Evolutionary conservation across 148 eudicot genomes (phyloP).

Genomic region (Camellia japonica): DNA sequence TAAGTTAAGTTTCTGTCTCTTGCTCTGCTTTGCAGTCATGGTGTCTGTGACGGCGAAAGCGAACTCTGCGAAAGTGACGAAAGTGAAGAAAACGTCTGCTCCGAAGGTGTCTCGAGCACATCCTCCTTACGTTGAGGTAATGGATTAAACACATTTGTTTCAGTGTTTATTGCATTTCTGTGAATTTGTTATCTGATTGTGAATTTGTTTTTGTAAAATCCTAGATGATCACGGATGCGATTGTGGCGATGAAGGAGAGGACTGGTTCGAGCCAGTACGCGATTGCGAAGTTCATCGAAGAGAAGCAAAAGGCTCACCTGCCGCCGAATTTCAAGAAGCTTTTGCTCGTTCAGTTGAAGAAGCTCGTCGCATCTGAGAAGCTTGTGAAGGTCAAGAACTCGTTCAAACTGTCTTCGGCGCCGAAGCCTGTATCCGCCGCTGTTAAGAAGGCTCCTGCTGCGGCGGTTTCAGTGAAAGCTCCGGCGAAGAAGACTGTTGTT

Average conservation of each 20-base stretch:
- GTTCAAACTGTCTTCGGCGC: slow-evolving; percentile 45
- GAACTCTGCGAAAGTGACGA: background rate
- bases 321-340: slow-evolving; percentile 61
- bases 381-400: slow-evolving; percentile 70
- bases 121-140: slow-evolving; percentile 31
- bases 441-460: slow-evolving; percentile 25
- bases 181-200: background rate
- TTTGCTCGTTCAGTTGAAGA: slow-evolving; percentile 57
- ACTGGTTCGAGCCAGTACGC: slow-evolving; percentile 79
- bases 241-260: slow-evolving; percentile 60
- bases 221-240: slow-evolving; percentile 75
- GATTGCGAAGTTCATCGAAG: slow-evolving; percentile 70
- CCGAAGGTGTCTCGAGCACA: slow-evolving; percentile 19
- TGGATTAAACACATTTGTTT: background rate
- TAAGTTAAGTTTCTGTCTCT: background rate
- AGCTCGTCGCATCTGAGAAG: slow-evolving; percentile 52
- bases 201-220: background rate
- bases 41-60: slow-evolving; percentile 2
- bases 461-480: slow-evolving; percentile 17
- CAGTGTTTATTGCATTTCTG: background rate
- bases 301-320: slow-evolving; percentile 56
- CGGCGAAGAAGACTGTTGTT: slow-evolving; percentile 22
- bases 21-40: background rate
- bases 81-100: slow-evolving; percentile 14
- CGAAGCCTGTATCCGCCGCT: slow-evolving; percentile 18